Percentiles rank a stretch among this genome's conserved stretches.
Evolutionary conservation across 192 early-diverging fungal species (phyloP).

Genomic region (Podila epigama): DNA sequence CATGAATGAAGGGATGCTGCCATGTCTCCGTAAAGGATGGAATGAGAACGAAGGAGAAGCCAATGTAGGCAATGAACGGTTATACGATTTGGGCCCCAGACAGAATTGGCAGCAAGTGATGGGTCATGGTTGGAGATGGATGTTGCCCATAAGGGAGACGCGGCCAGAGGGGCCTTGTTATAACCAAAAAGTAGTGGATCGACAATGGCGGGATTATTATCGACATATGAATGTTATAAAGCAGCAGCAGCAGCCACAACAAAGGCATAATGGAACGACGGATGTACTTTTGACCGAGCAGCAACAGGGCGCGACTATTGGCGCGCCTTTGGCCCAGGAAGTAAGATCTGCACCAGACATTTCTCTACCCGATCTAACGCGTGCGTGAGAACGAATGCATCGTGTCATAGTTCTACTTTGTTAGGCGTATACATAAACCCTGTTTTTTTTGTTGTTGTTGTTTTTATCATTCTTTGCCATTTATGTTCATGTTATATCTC

Average conservation of each 20-base stretch:
- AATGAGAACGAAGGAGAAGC: slow-evolving; percentile 41
- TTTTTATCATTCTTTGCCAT: no score
- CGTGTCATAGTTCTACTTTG: neutral
- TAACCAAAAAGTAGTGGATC: slow-evolving; percentile 38
- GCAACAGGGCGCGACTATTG: neutral
- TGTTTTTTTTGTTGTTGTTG: no score
- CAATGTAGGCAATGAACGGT: slow-evolving; percentile 40
- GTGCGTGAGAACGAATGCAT: neutral
- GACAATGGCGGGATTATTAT: slow-evolving; percentile 40
- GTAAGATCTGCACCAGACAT: neutral
- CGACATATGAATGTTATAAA: slow-evolving; percentile 4
- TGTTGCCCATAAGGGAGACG: slow-evolving; percentile 19
- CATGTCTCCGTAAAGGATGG: slow-evolving; percentile 47
- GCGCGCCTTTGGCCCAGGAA: neutral
- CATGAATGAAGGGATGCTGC: slow-evolving; percentile 43
- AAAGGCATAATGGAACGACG: neutral
- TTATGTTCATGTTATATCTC: no score
- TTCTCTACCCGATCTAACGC: neutral
- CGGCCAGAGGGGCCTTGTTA: slow-evolving; percentile 29
- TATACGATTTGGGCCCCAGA: slow-evolving; percentile 50
- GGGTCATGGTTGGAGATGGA: slow-evolving; percentile 47
- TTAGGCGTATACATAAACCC: neutral
- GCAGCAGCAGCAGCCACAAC: slow-evolving; percentile 18
- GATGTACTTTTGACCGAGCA: no score
- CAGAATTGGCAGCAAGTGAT: slow-evolving; percentile 59